Evolutionary conservation across 306 rosid species (phyloP).

Genomic region (Cajanus cajan): DNA sequence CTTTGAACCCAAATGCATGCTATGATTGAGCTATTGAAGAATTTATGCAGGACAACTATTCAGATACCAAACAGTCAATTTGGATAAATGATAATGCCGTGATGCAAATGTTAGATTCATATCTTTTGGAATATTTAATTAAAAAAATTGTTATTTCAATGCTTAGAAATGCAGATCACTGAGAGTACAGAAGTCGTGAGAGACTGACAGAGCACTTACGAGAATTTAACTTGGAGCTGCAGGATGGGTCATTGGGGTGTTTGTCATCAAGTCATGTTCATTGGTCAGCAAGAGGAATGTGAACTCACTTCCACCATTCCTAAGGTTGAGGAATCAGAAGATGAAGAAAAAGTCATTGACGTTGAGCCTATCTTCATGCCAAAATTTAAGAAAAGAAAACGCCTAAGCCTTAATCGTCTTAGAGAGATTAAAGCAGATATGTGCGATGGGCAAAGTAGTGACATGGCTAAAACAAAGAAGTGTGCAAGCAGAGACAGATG

Average conservation of each 20-base stretch:
- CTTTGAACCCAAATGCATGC: background rate
- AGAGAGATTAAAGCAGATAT: slow-evolving; percentile 42
- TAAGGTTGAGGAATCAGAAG: slow-evolving; percentile 27
- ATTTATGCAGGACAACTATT: background rate
- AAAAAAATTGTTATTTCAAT: background rate
- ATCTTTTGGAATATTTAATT: background rate
- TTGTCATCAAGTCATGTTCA: slow-evolving; percentile 21
- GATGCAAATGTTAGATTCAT: background rate
- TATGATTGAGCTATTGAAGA: background rate
- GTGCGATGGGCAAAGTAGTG: slow-evolving; percentile 12
- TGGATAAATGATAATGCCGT: background rate
- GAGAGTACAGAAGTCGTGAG: background rate
- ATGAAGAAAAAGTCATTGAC: slow-evolving; percentile 29
- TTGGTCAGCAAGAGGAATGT: slow-evolving; percentile 27
- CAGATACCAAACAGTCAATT: too few species aligned
- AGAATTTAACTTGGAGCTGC: slow-evolving; percentile 1
- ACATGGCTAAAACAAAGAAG: slow-evolving; percentile 30
- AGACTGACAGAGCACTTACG: background rate
- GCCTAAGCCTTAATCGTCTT: slow-evolving; percentile 40
- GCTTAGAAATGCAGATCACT: background rate
- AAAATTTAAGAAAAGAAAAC: slow-evolving; percentile 35
- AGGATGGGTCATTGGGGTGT: slow-evolving; percentile 42
- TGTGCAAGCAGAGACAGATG: slow-evolving; percentile 43
- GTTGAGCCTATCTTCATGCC: slow-evolving; percentile 32
- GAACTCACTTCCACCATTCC: slow-evolving; percentile 20